A percentile compares a stretch with the other conserved stretches of the same genome.
Evolutionary conservation across 768 basidiomycete species (phyloP).

Genomic region (Mycena maculata): DNA sequence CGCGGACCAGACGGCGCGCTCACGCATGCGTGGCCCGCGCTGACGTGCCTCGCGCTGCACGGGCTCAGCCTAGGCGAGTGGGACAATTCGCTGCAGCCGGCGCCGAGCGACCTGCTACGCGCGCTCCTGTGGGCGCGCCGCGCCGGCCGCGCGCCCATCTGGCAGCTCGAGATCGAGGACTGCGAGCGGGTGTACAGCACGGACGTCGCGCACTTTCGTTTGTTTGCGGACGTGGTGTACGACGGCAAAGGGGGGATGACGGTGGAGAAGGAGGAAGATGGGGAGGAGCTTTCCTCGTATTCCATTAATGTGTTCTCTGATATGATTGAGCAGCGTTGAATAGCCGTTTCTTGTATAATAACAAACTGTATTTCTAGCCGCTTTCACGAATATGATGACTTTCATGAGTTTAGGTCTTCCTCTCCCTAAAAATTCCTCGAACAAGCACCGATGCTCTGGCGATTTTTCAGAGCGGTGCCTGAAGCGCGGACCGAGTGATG

Average conservation of each 20-base stretch:
- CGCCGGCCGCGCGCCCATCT: conserved; percentile 20
- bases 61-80: conserved; percentile 13
- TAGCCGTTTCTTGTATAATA: too few relatives aligned
- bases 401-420: too few relatives aligned
- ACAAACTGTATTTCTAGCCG: too few relatives aligned
- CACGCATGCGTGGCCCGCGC: conserved; percentile 23
- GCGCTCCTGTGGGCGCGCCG: conserved; percentile 32
- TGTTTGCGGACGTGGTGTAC: conserved; percentile 20
- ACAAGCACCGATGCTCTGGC: too few relatives aligned
- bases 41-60: conserved; percentile 26
- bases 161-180: conserved; percentile 27
- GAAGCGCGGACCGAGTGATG: too few relatives aligned
- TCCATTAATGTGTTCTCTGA: conserved; percentile 10
- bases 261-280: neutral
- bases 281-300: neutral
- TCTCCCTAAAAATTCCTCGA: too few relatives aligned
- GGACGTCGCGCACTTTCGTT: conserved; percentile 13
- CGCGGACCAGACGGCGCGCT: conserved; percentile 25
- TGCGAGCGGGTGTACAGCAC: conserved; percentile 14
- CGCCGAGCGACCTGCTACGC: conserved; percentile 12
- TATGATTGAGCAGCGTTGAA: conserved; percentile 2
- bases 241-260: conserved; percentile 4
- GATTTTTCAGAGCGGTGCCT: too few relatives aligned
- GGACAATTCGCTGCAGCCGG: neutral
- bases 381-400: too few relatives aligned